Conservation (phyloP, 768 basidiomycete species). For the Phaeotremella skinneri region DNA sequence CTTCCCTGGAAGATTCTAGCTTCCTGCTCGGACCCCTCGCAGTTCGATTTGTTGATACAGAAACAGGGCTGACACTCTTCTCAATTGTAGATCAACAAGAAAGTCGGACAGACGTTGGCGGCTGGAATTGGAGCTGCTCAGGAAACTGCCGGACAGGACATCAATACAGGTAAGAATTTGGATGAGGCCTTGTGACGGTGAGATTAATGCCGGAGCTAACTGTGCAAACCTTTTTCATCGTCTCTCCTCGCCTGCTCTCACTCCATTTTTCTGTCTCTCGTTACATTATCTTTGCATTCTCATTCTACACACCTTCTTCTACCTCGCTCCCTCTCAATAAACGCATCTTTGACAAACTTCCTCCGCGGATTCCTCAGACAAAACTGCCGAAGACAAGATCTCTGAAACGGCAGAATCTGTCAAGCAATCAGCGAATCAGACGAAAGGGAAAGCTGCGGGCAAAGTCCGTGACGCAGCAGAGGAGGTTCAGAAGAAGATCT, state of each 20-base stretch:
- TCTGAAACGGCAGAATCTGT: slow-evolving; percentile 27
- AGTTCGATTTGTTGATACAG: not conserved
- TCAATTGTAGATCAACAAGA: slow-evolving; percentile 37
- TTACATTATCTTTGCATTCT: too few species aligned
- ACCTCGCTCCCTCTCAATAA: not conserved
- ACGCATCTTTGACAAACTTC: too few species aligned
- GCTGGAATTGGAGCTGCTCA: slow-evolving; percentile 24
- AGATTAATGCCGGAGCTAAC: not conserved
- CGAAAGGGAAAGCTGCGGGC: slow-evolving; percentile 23
- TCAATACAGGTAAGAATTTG: not conserved
- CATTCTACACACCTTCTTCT: not conserved
- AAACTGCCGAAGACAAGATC: slow-evolving; percentile 6
- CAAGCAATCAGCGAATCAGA: slow-evolving; percentile 27
- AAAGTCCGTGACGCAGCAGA: slow-evolving; percentile 34
- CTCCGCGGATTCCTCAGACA: slow-evolving; percentile 17
- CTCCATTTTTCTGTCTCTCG: too few species aligned
- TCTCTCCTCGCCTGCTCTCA: too few species aligned
- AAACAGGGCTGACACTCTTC: not conserved
- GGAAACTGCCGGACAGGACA: slow-evolving; percentile 29
- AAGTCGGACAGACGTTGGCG: slow-evolving; percentile 39
- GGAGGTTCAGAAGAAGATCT: slow-evolving; percentile 28
- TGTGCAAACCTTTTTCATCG: too few species aligned
- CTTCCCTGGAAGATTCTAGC: too few species aligned
- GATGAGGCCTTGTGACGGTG: not conserved
- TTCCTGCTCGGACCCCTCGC: not conserved